phyloP scores from a whole-genome alignment of 768 basidiomycete genomes.

The Gymnopilus dilepis region DNA sequence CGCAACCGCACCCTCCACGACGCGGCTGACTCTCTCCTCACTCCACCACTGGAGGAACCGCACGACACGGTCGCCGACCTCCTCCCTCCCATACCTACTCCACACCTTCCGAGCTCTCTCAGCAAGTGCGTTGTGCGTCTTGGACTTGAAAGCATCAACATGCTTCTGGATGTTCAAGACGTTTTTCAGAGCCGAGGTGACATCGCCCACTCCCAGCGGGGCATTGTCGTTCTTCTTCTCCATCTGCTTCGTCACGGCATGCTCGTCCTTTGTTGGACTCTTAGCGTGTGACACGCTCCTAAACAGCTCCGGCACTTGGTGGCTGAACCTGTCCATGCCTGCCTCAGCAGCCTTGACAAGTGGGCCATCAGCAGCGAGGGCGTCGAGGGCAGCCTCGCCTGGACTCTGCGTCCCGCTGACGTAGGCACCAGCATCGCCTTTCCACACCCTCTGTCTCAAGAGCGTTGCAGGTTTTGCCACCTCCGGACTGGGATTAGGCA shows the following conservation, averaged over 20 bases:
- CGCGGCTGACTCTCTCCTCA: slow-evolving; percentile 54
- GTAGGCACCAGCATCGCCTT: slow-evolving; percentile 10
- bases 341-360: slow-evolving; percentile 55
- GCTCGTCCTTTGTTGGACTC: neutral
- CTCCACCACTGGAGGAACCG: slow-evolving; percentile 59
- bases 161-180: too few species aligned
- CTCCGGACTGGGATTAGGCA: slow-evolving; percentile 27
- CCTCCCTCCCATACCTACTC: slow-evolving; percentile 31
- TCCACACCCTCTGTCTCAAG: slow-evolving; percentile 47
- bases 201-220: too few species aligned
- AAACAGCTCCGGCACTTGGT: slow-evolving; percentile 43
- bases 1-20: slow-evolving; percentile 61
- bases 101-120: neutral
- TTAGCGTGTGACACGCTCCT: slow-evolving; percentile 22
- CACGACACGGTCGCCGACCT: slow-evolving; percentile 28
- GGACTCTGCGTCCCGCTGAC: slow-evolving; percentile 47
- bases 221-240: too few species aligned
- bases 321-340: slow-evolving; percentile 27
- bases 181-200: too few species aligned
- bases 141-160: too few species aligned
- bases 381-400: slow-evolving; percentile 51
- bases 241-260: too few species aligned
- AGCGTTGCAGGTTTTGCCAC: slow-evolving; percentile 44
- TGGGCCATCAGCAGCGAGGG: slow-evolving; percentile 65
- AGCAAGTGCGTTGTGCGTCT: too few species aligned